These are phyloP conservation scores for Trifolium fragiferum DNA, from an alignment of 306 rosid genomes.

Conservation along the genomic window DNA sequence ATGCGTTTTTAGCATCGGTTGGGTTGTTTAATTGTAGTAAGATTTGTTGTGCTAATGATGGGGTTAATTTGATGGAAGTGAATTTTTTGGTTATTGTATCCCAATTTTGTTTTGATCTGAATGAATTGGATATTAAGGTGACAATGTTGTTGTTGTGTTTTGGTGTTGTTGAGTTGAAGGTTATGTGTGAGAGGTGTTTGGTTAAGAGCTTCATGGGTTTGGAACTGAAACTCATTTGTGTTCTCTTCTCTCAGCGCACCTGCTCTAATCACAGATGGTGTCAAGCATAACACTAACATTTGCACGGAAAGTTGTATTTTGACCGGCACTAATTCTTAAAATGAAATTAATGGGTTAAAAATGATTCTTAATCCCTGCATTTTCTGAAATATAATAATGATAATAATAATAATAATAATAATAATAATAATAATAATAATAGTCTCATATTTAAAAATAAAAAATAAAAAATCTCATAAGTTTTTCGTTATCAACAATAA, in stretches of 20 bases:
- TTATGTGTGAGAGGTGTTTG: constrained; percentile 6
- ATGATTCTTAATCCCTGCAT: too few relatives aligned
- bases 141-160: background rate
- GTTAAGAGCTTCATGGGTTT: constrained; percentile 27
- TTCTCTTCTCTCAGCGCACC: background rate
- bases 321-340: too few relatives aligned
- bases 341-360: too few relatives aligned
- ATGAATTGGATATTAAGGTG: constrained; percentile 49
- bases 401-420: too few relatives aligned
- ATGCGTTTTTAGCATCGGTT: constrained; percentile 67
- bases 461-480: too few relatives aligned
- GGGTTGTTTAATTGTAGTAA: constrained; percentile 62
- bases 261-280: too few relatives aligned
- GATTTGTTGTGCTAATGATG: constrained; percentile 51
- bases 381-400: too few relatives aligned
- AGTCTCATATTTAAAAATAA: too few relatives aligned
- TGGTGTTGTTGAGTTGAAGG: background rate
- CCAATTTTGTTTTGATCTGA: constrained; percentile 67
- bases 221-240: constrained; percentile 13
- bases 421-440: too few relatives aligned
- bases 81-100: constrained; percentile 53
- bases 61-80: constrained; percentile 44
- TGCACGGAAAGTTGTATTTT: too few relatives aligned
- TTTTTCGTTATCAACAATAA: too few relatives aligned
- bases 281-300: too few relatives aligned